Evolutionary conservation across 2,329 filamentous ascomycete species (phyloP).

Genomic region (Sarocladium kiliense): DNA sequence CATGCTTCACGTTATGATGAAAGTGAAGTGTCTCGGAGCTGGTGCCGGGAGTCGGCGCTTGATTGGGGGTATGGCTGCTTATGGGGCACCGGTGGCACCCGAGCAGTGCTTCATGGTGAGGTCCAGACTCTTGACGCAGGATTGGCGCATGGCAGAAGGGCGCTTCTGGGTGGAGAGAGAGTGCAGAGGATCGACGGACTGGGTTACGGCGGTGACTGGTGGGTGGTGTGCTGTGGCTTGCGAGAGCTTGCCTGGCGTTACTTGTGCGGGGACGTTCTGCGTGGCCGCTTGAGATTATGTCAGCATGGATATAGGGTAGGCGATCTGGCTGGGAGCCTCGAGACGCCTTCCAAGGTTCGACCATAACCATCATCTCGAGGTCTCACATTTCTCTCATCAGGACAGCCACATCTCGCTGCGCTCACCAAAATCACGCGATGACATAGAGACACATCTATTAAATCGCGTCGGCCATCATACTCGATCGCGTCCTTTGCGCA

Average conservation of each 20-base stretch:
- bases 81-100: neutral
- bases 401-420: neutral
- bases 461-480: too few relatives aligned
- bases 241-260: too few relatives aligned
- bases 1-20: neutral
- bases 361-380: too few relatives aligned
- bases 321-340: neutral
- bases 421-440: neutral
- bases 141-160: neutral
- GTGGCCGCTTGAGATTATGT: neutral
- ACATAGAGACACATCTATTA: neutral
- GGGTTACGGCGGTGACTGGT: neutral
- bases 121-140: neutral
- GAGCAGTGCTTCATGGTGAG: neutral
- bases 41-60: neutral
- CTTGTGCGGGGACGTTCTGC: too few relatives aligned
- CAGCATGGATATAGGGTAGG: neutral
- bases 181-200: neutral
- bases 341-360: too few relatives aligned
- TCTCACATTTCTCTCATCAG: too few relatives aligned
- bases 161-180: neutral
- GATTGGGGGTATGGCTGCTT: neutral
- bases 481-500: neutral
- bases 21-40: neutral
- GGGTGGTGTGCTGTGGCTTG: too few relatives aligned